Base-by-base conservation (phyloP, 176 grass and related monocot species). In the Tillandsia fasciculata region DNA sequence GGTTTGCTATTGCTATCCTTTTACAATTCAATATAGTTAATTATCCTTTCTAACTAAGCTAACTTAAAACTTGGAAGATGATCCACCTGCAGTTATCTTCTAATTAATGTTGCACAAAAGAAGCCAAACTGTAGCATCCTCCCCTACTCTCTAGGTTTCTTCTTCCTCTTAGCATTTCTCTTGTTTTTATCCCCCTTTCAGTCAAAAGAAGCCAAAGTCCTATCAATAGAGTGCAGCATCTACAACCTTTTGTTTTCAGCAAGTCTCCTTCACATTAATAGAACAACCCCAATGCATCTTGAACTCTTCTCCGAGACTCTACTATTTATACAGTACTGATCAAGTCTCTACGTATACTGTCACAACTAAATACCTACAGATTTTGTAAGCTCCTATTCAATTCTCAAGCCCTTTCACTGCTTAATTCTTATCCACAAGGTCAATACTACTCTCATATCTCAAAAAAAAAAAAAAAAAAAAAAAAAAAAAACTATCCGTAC, bases 231-330 rank as follows among this genome's bases (percentile, higher is more conserved):
- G 15, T 9, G 27, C 22, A 22, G 22, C 14, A 22, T 67, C 1
- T 11, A 1, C 11, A 10, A 2, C 71, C 6, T 15, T 63, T 48
- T 28, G 47, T 64, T 74, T 64, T 49, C 53, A 7, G 48, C 53
- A 64, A 10, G 71, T 74, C 71, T 20, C 53, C 24, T 74, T 74
- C 71, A 49, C 54, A 50, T 74, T 64, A 24, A 74, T 64, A 52
- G 51, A 52, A 74, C 18, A 50, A 72, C 12, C 52, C 23, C 23
- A 6, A 12, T 72, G 42, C 18, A 22, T 64, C 14, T 74, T 20
- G 17, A 48, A 61, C 71, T 63, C 54, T 59, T 9, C 11, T 18
- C 20, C 20, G 24, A 73, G 48, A 5, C 20, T 74, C 28, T 64
- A 12, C 11, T 61, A 74, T 33, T 74, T 63, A 74, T 74, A 74